Percentiles rank a stretch among this genome's conserved stretches.
Evolutionary conservation across 306 rosid genomes (phyloP).

Genomic region (Lagenaria siceraria): DNA sequence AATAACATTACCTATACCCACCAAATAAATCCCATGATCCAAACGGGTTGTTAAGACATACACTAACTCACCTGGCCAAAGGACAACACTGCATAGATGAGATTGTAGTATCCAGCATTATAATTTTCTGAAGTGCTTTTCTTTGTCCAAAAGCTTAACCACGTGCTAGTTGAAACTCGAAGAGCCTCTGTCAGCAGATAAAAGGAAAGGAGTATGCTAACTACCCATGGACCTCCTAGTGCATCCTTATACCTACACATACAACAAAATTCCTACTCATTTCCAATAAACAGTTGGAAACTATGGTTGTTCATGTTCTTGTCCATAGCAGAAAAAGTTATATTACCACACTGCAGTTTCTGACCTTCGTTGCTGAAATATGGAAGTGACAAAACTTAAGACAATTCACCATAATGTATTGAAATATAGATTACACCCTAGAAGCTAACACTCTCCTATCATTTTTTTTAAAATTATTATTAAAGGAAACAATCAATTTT

Average conservation of each 20-base stretch:
- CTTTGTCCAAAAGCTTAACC: slow-evolving; percentile 76
- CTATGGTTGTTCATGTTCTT: no score
- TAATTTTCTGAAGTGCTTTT: slow-evolving; percentile 36
- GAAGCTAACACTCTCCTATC: no score
- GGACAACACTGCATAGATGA: slow-evolving; percentile 53
- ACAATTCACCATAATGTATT: no score
- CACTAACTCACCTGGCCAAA: slow-evolving; percentile 55
- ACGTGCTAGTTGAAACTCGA: slow-evolving; percentile 70
- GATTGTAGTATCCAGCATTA: slow-evolving; percentile 51
- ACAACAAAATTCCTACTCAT: neutral
- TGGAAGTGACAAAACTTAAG: no score
- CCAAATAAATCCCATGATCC: neutral
- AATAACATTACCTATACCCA: neutral
- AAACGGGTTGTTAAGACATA: neutral
- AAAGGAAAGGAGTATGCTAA: slow-evolving; percentile 43
- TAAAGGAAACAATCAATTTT: no score
- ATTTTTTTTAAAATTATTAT: no score
- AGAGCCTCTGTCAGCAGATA: slow-evolving; percentile 53
- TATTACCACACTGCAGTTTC: no score
- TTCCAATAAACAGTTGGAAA: neutral
- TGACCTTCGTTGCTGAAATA: no score
- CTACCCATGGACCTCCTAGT: slow-evolving; percentile 79
- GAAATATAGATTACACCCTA: no score
- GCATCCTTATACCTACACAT: slow-evolving; percentile 58
- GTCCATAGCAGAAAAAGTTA: no score